Base-by-base conservation (phyloP, 148 eudicot species). In the Spergularia marina region DNA sequence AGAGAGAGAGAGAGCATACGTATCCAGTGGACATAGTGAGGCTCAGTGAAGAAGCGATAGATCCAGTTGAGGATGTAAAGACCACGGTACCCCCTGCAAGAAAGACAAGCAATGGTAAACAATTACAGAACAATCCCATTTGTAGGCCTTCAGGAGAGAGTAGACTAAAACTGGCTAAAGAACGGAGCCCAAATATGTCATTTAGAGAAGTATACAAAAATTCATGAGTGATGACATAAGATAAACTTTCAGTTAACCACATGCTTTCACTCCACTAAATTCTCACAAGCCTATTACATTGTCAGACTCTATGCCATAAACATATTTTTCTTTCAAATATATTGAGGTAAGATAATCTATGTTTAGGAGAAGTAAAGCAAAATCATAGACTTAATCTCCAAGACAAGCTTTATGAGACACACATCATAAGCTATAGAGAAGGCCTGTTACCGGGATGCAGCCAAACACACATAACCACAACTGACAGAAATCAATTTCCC, bases 1-100 rank as follows among this genome's bases (percentile, higher is more conserved):
- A 51, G 83, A 41, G 53, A 71, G 51, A 72, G 79, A 80, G 74
- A 70, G 78, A 59, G 82, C 88, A 53, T 90, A 94, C 97, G 90
- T 79, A 94, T 92, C 98, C 98, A 94, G 73, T 92, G 97, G 72
- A 88, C 86, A 80, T 76, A 94, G 83, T 90, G 98, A 58, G 97
- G 96, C 83, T 94, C 98, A 6, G 97, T 92, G 87, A 90, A 87
- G 94, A 89, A 89, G 72, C 98, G 98, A 53, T 92, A 94, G 67
- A 94, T 83, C 98, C 98, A 94, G 81, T 94, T 94, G 59, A 94
- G 78, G 79, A 94, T 92, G 87, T 94, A 91, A 13, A 94, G 76
- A 60, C 83, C 85, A 47, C 97, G 96, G 80, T 94, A 94, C 67
- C 94, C 98, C 81, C 98, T 94, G 91, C 85, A 90, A 59, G 25